Evolutionary conservation across 768 basidiomycete species (phyloP).

Genomic region (Rhodocollybia butyracea): DNA sequence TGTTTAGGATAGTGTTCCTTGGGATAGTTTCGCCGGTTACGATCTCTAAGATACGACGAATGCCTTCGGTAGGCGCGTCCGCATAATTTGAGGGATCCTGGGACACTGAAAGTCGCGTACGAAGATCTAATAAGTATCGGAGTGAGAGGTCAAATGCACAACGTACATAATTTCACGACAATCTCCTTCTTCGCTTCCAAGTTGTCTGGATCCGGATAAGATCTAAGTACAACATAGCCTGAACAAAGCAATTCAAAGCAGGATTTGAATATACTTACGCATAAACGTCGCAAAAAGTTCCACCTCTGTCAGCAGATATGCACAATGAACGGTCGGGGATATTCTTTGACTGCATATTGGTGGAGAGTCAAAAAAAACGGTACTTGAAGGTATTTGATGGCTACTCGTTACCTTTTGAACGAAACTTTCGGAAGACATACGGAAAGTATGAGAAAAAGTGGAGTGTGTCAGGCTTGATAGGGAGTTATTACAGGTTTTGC

Average conservation of each 20-base stretch:
- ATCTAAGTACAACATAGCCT: constrained; percentile 38
- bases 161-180: constrained; percentile 85
- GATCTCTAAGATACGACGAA: constrained; percentile 79
- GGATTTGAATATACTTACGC: constrained; percentile 44
- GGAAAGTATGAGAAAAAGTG: not conserved
- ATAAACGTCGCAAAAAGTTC: constrained; percentile 90
- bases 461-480: too few relatives aligned
- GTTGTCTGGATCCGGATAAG: constrained; percentile 70
- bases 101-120: constrained; percentile 52
- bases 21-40: constrained; percentile 68
- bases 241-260: not conserved
- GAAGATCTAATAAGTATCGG: not conserved
- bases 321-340: constrained; percentile 76
- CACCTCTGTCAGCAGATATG: constrained; percentile 87
- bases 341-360: constrained; percentile 19
- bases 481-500: too few relatives aligned
- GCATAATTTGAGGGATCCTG: constrained; percentile 85
- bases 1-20: constrained; percentile 63
- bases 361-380: not conserved
- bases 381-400: not conserved
- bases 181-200: constrained; percentile 64
- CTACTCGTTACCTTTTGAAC: not conserved
- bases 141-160: not conserved
- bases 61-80: constrained; percentile 95
- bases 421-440: constrained; percentile 6